Evolutionary conservation across 768 basidiomycete species (phyloP), one percentile per base, ranked within the genome.

Genomic region (Lactarius psammicola): DNA sequence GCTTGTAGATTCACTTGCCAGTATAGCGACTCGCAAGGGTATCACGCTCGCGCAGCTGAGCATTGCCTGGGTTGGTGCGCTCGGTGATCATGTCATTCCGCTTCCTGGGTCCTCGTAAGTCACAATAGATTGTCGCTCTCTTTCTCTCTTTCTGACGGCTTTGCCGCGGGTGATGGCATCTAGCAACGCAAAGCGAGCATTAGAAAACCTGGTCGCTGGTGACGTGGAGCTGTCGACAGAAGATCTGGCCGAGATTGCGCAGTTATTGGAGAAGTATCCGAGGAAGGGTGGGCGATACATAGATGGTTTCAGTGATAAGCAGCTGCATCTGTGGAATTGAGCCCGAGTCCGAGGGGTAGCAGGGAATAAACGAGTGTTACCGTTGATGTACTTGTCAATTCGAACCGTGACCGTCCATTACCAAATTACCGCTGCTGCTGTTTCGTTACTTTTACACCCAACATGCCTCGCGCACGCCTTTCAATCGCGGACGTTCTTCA

Each of bases 51-150:
- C 76, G 0, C 77, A 79, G 66, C 72, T 81, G 17, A 71, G 71
- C 67, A 73, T 81, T 56, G 78, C 78, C 0, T 81, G 79, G 79
- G 78, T 80, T 9, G 62, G 57, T 23, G 70, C 76, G 3, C 75
- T 75, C 17, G 78, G 78, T 13, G 59, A 67, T 17, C 73, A 80
- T 67, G 75, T 80, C 38, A 76, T 84, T 69, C 81, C 82, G 1
- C 76, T 84, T 33, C 82, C 83, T 1, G 83, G 83, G 2, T 78
- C 78, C 20, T 78, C 78, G 78, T 78, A 59, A 60, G 76, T 74
- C 65, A 11, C n/a, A 26, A 1, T 3, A 4, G 31, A 18, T 44
- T 28, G 20, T 11, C 6, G 31, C 33, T 63, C 2, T 38, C 31
- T 42, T n/a, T 60, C 7, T 38, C 26, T 7, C 26, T 17, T 26